These are phyloP conservation scores for Chlamydomonas eustigma DNA, from an alignment of 139 green algal genomes.

Conservation along the genomic window DNA sequence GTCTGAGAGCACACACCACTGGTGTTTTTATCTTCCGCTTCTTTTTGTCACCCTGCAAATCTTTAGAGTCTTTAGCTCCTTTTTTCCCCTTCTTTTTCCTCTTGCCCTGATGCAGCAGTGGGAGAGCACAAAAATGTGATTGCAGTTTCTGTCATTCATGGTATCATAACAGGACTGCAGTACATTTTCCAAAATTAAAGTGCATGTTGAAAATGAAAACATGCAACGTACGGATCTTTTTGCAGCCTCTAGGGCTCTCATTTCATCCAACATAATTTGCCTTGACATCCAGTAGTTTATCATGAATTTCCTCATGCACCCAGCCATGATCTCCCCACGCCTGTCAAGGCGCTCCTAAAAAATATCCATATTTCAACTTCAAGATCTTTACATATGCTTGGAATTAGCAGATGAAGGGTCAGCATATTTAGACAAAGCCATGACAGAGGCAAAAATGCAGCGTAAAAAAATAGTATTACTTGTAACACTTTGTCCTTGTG, in stretches of 20 bases:
- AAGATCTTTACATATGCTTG: too few species aligned
- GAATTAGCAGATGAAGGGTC: too few species aligned
- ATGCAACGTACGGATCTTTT: not conserved
- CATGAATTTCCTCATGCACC: constrained; percentile 12
- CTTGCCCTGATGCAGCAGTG: too few species aligned
- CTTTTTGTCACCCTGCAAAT: constrained; percentile 2
- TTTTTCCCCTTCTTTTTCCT: not conserved
- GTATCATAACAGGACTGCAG: too few species aligned
- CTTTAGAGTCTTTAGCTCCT: not conserved
- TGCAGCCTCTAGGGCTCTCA: constrained; percentile 8
- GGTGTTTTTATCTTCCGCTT: constrained; percentile 5
- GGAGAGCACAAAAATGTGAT: too few species aligned
- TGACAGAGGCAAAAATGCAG: too few species aligned
- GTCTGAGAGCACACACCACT: constrained; percentile 15
- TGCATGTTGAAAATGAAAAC: not conserved
- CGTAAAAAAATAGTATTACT: too few species aligned
- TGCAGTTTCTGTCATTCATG: too few species aligned
- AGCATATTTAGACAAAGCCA: too few species aligned
- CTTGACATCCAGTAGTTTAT: not conserved
- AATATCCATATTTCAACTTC: too few species aligned
- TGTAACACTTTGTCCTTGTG: too few species aligned
- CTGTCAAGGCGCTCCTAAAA: constrained; percentile 16
- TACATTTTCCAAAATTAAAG: not conserved
- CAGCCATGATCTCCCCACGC: not conserved
- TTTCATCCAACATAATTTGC: constrained; percentile 18